phyloP scores from a whole-genome alignment of 176 grass and related monocot species.

The Ensete glaucum region DNA sequence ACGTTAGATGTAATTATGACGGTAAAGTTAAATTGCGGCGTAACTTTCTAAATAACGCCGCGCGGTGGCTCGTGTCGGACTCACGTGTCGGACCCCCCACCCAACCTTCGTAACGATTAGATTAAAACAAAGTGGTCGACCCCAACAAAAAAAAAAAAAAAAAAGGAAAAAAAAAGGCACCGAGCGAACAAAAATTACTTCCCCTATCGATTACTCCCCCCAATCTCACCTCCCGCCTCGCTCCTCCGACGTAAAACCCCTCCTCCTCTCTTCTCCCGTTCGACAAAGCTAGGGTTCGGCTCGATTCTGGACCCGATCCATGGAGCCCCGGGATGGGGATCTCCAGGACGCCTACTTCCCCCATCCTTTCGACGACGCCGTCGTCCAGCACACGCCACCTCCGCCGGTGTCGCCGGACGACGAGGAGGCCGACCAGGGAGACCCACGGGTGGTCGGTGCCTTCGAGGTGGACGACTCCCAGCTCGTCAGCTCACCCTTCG shows the following conservation, averaged over 20 bases:
- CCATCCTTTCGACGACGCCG: not conserved
- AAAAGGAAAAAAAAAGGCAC: too few species aligned
- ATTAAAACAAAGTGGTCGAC: too few species aligned
- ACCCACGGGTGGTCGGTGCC: not conserved
- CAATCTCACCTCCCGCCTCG: not conserved
- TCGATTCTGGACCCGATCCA: not conserved
- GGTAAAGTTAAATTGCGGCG: too few species aligned
- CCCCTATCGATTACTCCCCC: too few species aligned
- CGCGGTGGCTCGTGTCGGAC: too few species aligned
- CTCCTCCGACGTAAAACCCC: not conserved
- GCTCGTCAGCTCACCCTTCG: slow-evolving; percentile 54
- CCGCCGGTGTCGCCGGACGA: not conserved
- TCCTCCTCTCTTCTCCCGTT: not conserved
- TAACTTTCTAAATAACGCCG: too few species aligned
- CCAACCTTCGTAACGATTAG: too few species aligned
- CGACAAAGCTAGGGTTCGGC: too few species aligned
- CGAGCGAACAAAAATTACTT: too few species aligned
- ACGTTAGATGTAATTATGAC: too few species aligned
- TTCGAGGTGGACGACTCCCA: slow-evolving; percentile 34
- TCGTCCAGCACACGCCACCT: not conserved
- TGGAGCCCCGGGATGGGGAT: not conserved
- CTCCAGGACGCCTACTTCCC: not conserved
- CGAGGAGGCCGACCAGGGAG: not conserved
- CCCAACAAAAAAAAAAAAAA: too few species aligned
- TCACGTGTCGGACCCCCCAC: too few species aligned